phyloP scores from a whole-genome alignment of 345 rosid genomes.

The Eutrema japonicum region DNA sequence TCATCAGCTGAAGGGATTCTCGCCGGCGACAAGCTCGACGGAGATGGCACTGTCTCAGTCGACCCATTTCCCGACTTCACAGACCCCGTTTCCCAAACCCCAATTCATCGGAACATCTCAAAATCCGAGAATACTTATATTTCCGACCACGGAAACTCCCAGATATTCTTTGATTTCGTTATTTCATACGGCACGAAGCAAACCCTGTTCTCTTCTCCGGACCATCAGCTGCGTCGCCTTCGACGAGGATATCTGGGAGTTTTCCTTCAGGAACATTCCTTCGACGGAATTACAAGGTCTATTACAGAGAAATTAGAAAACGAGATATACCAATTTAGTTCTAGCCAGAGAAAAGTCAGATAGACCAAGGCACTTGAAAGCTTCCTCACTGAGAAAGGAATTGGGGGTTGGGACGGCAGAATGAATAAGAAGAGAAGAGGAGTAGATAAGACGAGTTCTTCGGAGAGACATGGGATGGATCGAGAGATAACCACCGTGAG shows the following conservation, averaged over 20 bases:
- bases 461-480: no score
- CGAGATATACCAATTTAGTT: not conserved
- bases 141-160: conserved; percentile 4
- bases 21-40: conserved; percentile 23
- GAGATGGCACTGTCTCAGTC: conserved; percentile 47
- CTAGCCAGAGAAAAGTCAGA: no score
- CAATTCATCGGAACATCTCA: conserved; percentile 2
- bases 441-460: no score
- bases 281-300: conserved; percentile 20
- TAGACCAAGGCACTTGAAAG: no score
- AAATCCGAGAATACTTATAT: not conserved
- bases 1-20: not conserved
- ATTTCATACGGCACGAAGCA: conserved; percentile 1
- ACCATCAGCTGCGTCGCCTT: conserved; percentile 33
- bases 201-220: conserved; percentile 33
- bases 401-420: no score
- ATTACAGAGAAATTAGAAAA: not conserved
- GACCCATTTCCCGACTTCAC: not conserved
- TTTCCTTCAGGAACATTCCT: no score
- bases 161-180: conserved; percentile 24
- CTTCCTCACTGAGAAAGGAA: no score
- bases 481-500: no score
- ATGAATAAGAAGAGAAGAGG: no score
- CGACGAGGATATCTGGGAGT: conserved; percentile 9
- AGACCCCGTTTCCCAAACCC: conserved; percentile 3